A percentile compares a stretch with the other conserved stretches of the same genome.
phyloP scores from a whole-genome alignment of 306 rosid species.

The Pterocarpus macrocarpus region DNA sequence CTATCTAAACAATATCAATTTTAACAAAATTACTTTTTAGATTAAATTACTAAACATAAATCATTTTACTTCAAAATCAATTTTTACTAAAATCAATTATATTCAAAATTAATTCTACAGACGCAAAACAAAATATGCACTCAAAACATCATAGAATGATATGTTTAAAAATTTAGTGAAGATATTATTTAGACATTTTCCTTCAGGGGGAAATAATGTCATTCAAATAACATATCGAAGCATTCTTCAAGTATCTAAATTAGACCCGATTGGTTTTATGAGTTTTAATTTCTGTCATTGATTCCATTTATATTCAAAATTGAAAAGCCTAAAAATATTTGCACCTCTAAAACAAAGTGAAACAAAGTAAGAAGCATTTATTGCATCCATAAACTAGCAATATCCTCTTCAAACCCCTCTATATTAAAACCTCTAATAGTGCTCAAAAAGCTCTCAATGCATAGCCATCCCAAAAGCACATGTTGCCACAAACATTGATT shows the following conservation, averaged over 20 bases:
- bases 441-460: background rate
- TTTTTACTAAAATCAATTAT: no score
- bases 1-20: no score
- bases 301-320: slow-evolving; percentile 14
- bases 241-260: slow-evolving; percentile 17
- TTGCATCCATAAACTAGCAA: background rate
- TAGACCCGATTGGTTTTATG: background rate
- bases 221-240: slow-evolving; percentile 11
- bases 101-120: no score
- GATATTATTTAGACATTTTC: slow-evolving; percentile 8
- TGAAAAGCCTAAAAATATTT: slow-evolving; percentile 4
- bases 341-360: background rate
- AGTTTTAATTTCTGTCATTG: background rate
- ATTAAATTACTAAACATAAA: no score
- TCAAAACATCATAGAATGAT: background rate
- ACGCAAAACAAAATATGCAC: no score
- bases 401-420: background rate
- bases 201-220: background rate
- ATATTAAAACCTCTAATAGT: slow-evolving; percentile 13
- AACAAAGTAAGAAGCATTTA: background rate
- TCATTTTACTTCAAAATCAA: no score
- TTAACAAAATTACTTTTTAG: no score
- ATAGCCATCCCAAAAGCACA: background rate
- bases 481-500: slow-evolving; percentile 17
- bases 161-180: background rate